Evolutionary conservation across 2,329 filamentous ascomycete species (phyloP), one percentile per base, ranked within the genome.

Genomic region (Colletotrichum simmondsii): DNA sequence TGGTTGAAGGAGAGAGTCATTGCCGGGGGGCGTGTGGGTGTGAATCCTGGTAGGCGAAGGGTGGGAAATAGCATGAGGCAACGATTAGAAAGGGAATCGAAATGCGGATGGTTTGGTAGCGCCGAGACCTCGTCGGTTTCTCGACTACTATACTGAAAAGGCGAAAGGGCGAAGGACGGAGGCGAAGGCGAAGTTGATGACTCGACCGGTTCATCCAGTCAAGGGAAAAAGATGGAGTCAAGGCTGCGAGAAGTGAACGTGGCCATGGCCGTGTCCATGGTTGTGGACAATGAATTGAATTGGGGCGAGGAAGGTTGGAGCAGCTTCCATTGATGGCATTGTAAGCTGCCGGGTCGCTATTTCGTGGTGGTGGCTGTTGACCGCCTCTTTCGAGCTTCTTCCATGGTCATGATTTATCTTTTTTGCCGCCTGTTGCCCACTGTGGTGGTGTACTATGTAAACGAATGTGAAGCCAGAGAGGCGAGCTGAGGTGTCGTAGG

Each of bases 301-400:
- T 35, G 61, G 46, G 60, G 66, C 61, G 49, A 71, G 57, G 60
- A 73, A 70, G 30, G 10, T 42, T 60, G 56, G 49, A 49, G 71
- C n/a, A 71, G 71, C 7, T 71, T 73, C 66, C 46, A 65, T 70
- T 54, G 54, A 30, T 11, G 28, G 42, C 4, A 56, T 37, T 56
- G 37, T 57, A 32, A 58, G 61, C 42, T 61, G 61, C n/a, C 14
- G 37, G 35, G n/a, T 42, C 28, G 52, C 19, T 42, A 57, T 28
- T 22, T 57, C 12, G 14, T 35, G 14, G 52, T 35, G 16, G 46
- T 54, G 61, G 62, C 32, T 56, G 52, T 54, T 64, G 70, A 70
- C 70, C 70, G 70, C 65, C 65, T 56, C 70, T 72, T 73, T 73
- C 71, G 49, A 61, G 11, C 30, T 53, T 12, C 14, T 71, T 65